Base-by-base conservation (phyloP, 768 basidiomycete genomes). In the Mycena floridula region DNA sequence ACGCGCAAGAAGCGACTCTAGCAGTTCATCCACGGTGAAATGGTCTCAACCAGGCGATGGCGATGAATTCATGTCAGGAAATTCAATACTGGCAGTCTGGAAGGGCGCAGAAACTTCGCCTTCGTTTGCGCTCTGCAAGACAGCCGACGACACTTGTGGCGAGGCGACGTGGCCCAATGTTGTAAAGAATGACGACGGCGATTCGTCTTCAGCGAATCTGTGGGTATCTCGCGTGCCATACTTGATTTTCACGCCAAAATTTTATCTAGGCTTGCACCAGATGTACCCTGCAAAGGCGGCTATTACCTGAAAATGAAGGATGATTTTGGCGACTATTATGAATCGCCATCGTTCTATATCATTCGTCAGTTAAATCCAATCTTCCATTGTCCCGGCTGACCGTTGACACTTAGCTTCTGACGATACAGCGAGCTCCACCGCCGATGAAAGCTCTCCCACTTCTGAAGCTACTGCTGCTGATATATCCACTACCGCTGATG, bases 401-500 rank as follows among this genome's bases (percentile, higher is more conserved):
- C n/a, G n/a, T n/a, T n/a, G n/a, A n/a, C n/a, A n/a, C n/a, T n/a
- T n/a, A n/a, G n/a, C n/a, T n/a, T n/a, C n/a, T n/a, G n/a, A n/a
- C n/a, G n/a, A n/a, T n/a, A n/a, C n/a, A n/a, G n/a, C n/a, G n/a
- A n/a, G n/a, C n/a, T n/a, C n/a, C n/a, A n/a, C n/a, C n/a, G n/a
- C n/a, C n/a, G n/a, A n/a, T n/a, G n/a, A n/a, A n/a, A n/a, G n/a
- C n/a, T n/a, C n/a, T n/a, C n/a, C n/a, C n/a, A n/a, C n/a, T n/a
- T n/a, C n/a, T n/a, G n/a, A n/a, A n/a, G n/a, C n/a, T n/a, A n/a
- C n/a, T n/a, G n/a, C n/a, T n/a, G n/a, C n/a, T n/a, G 32, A 35
- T 15, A 18, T 13, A 35, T 15, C 32, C 32, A 15, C 32, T 7
- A 35, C 32, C 32, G 82, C 81, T 13, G 88, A 66, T 18, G 18